A percentile compares a stretch with the other conserved stretches of the same genome.
Evolutionary conservation across 2,329 filamentous ascomycete species (phyloP).

Genomic region (Fusarium sp.): DNA sequence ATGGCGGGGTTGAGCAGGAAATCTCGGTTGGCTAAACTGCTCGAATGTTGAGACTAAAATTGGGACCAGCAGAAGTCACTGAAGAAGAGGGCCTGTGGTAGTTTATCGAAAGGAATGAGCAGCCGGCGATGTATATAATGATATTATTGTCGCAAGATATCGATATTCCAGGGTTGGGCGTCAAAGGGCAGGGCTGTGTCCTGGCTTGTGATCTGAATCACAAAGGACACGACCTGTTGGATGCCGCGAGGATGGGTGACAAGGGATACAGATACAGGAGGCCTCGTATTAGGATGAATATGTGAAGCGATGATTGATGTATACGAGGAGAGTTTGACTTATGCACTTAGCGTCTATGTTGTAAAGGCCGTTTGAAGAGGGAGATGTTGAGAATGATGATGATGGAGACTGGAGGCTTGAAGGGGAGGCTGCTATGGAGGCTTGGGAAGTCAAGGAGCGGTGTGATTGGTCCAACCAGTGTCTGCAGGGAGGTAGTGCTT

Average conservation of each 20-base stretch:
- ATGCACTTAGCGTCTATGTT: constrained; percentile 30
- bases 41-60: constrained; percentile 24
- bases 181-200: constrained; percentile 29
- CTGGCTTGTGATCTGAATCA: constrained; percentile 38
- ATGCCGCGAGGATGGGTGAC: background rate
- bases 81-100: constrained; percentile 19
- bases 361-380: constrained; percentile 30
- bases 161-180: constrained; percentile 29
- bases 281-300: background rate
- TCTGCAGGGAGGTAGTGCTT: constrained; percentile 2
- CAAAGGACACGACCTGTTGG: constrained; percentile 28
- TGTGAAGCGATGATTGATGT: background rate
- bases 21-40: constrained; percentile 39
- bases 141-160: constrained; percentile 25
- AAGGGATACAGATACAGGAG: background rate
- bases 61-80: constrained; percentile 20
- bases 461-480: constrained; percentile 22
- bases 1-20: constrained; percentile 44
- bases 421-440: constrained; percentile 15
- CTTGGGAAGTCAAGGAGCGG: constrained; percentile 31
- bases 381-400: constrained; percentile 32
- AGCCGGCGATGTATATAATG: background rate
- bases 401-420: constrained; percentile 14
- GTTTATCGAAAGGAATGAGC: constrained; percentile 3
- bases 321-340: constrained; percentile 7